Evolutionary conservation across 352 stramenopile species (phyloP), one percentile per base, ranked within the genome.

Genomic region (Pythium insidiosum): DNA sequence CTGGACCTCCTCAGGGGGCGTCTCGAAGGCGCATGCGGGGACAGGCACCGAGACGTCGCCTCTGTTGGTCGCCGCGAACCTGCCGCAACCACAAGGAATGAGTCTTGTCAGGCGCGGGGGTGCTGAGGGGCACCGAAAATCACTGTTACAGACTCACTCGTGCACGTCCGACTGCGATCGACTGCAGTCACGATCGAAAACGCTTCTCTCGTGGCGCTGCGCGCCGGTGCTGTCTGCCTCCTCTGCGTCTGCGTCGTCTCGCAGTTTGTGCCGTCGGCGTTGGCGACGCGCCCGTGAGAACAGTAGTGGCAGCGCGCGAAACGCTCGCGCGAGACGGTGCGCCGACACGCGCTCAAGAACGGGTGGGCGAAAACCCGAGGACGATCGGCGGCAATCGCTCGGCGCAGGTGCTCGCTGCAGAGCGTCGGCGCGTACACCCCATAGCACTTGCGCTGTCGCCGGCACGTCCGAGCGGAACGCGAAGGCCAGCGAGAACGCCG

Each of bases 241-340:
- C 15, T 51, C 31, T 1, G 25, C 25, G 5, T 24, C 18, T 18
- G 22, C 15, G 22, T 53, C 52, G 23, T 61, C 52, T 18, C 28
- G 40, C 0, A 61, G 40, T 24, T 61, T 29, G 31, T 61, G 52
- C 18, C 52, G 35, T 41, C 52, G 39, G 5, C 41, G 39, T 24
- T 61, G 52, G 13, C 52, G 45, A 15, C 40, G 45, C 20, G 52
- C 36, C 6, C 40, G 39, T n/a, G 52, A 61, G 3, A 61, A 36
- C 11, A 39, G 23, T 6, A 46, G 23, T 3, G 52, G 45, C 16
- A 26, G 45, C 11, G 52, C 25, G 21, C 41, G 52, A 23, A 61
- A 20, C 4, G 45, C 35, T 16, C 40, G 33, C 25, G 47, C 23
- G 4, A 40, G 50, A 31, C 42, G 12, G 13, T 52, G 30, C 18